Evolutionary conservation across 1,284 basidiomycete species (phyloP), one percentile per base, ranked within the genome.

Genomic region (Ganoderma multipileum): DNA sequence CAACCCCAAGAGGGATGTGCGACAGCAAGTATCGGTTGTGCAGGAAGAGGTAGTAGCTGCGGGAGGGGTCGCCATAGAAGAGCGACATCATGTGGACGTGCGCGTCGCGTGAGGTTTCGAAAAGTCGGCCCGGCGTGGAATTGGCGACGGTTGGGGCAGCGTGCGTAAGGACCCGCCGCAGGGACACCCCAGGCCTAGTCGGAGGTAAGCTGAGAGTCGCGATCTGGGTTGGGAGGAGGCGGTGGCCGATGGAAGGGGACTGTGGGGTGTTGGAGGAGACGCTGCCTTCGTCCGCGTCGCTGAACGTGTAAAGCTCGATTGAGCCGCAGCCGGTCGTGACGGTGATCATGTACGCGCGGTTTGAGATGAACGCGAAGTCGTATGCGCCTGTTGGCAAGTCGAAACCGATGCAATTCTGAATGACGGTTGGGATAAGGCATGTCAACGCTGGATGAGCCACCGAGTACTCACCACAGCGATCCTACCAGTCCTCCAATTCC

Each of bases 401-500:
- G 6, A 71, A 68, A 23, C 71, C 75, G 8, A 71, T 54, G 7
- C 70, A 68, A 61, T 77, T 70, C 81, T 82, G 55, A 18, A 12
- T 2, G 16, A 20, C 11, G 47, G 16, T 57, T 3, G 6, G 36
- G 30, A 28, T 60, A 18, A 47, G 47, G 30, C 2, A 26, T 20
- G 8, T 4, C 2, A 20, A 12, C 36, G 20, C 36, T 26, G 36
- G 26, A 39, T 6, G 23, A 62, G 66, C 47, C n/a, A 55, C 55
- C 23, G 20, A 36, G 38, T 26, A 81, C 84, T 54, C 69, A 88
- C 87, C 55, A 84, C 80, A 54, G 87, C 73, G 36, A 80, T n/a
- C 14, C 77, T 71, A 0, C 84, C 86, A 0, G 80, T 82, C 68
- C 76, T 82, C 88, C 89, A 89, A 65, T 87, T 85, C 86, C 86